These are phyloP conservation scores for Sherardia arvensis DNA, from an alignment of 257 asterid genomes.

Conservation along the genomic window DNA sequence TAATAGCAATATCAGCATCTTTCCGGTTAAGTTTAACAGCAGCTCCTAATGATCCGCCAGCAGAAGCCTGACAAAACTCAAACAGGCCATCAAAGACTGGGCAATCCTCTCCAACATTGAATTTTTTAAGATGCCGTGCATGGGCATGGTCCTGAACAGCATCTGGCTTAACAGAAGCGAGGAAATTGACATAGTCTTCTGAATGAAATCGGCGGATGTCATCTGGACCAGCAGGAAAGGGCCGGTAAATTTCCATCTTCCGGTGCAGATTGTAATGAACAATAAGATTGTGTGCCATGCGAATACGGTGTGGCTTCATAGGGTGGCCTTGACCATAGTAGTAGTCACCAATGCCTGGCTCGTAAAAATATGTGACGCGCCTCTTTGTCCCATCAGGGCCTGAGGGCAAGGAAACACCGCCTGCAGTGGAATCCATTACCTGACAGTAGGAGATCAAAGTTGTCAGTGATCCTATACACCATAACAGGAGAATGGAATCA, in stretches of 20 bases:
- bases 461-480: background rate
- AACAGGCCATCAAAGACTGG: constrained; percentile 61
- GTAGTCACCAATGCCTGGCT: constrained; percentile 61
- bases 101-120: constrained; percentile 64
- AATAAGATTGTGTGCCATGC: constrained; percentile 68
- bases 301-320: constrained; percentile 79
- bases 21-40: constrained; percentile 60
- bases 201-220: constrained; percentile 62
- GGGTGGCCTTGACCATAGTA: constrained; percentile 77
- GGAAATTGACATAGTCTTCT: constrained; percentile 59
- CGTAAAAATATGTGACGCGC: constrained; percentile 72
- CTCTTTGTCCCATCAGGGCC: constrained; percentile 66
- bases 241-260: constrained; percentile 55
- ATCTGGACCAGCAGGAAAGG: constrained; percentile 40
- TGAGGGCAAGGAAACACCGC: constrained; percentile 61
- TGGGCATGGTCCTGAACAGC: constrained; percentile 42
- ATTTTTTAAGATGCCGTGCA: constrained; percentile 42
- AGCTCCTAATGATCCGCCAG: constrained; percentile 81
- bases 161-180: constrained; percentile 48
- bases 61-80: constrained; percentile 64
- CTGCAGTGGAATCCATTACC: constrained; percentile 28
- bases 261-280: constrained; percentile 61
- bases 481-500: background rate
- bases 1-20: constrained; percentile 79
- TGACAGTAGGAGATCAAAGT: background rate